Evolutionary conservation across 1,139 yeast species (phyloP).

Genomic region (Pichia sp.): DNA sequence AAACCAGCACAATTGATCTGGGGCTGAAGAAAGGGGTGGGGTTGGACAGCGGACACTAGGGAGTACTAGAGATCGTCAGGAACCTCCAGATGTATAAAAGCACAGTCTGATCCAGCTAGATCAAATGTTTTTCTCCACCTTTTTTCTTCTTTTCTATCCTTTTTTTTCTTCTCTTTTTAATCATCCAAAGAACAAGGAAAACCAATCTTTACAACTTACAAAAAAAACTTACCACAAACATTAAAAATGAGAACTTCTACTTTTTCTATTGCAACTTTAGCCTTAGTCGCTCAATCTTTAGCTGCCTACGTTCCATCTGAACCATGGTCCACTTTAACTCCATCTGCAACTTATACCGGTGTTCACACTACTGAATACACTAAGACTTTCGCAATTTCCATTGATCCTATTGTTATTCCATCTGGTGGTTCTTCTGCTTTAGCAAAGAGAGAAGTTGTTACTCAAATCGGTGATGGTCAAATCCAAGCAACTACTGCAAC

Average conservation of each 20-base stretch:
- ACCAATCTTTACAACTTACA: neutral
- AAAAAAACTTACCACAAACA: constrained; percentile 4
- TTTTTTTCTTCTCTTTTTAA: constrained; percentile 5
- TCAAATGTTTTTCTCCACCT: neutral
- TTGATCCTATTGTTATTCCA: constrained; percentile 44
- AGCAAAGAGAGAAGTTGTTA: constrained; percentile 31
- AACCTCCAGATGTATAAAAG: constrained; percentile 3
- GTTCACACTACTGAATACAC: constrained; percentile 54
- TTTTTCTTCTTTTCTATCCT: neutral
- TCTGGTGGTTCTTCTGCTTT: constrained; percentile 26
- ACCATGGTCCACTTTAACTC: constrained; percentile 71
- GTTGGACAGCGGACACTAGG: too few relatives aligned
- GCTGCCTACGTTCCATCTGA: constrained; percentile 67
- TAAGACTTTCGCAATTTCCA: constrained; percentile 63
- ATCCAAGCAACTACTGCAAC: constrained; percentile 36
- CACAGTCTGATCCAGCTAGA: constrained; percentile 4
- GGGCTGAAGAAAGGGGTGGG: too few relatives aligned
- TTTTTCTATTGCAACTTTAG: constrained; percentile 17
- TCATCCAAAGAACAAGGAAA: constrained; percentile 2
- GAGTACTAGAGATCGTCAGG: too few relatives aligned
- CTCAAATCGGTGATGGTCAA: constrained; percentile 41
- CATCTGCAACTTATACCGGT: constrained; percentile 49
- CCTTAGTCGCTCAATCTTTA: constrained; percentile 43
- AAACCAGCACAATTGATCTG: neutral
- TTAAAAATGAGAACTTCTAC: constrained; percentile 19